Conservation (phyloP, 371 early-diverging fungal genomes). For the Rhizopus sp. region DNA sequence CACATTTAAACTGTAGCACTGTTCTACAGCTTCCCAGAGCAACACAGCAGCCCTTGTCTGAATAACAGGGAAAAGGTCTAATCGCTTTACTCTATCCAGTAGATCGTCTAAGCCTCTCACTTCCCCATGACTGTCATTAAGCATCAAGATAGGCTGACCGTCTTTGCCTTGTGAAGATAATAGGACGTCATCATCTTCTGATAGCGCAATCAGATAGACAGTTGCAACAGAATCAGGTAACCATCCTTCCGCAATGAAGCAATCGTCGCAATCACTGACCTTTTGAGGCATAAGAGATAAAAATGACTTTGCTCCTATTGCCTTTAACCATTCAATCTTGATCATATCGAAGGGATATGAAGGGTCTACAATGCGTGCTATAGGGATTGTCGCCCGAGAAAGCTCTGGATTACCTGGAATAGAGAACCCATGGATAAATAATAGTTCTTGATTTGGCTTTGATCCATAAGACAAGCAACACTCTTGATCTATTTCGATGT, state of each 20-base stretch:
- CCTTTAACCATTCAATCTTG: slow-evolving; percentile 26
- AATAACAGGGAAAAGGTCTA: slow-evolving; percentile 19
- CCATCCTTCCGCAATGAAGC: slow-evolving; percentile 16
- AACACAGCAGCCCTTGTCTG: slow-evolving; percentile 27
- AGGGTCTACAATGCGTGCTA: slow-evolving; percentile 22
- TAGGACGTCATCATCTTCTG: slow-evolving; percentile 25
- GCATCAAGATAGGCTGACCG: background rate
- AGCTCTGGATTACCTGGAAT: slow-evolving; percentile 35
- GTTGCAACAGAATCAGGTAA: slow-evolving; percentile 14
- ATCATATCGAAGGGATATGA: background rate
- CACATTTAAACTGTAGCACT: slow-evolving; percentile 7
- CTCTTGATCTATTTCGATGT: slow-evolving; percentile 18
- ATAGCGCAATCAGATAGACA: slow-evolving; percentile 33
- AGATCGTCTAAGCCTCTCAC: slow-evolving; percentile 14
- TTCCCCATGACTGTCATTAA: background rate
- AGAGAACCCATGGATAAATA: slow-evolving; percentile 63
- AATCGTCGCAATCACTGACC: background rate
- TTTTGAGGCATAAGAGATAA: slow-evolving; percentile 10
- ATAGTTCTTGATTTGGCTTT: slow-evolving; percentile 66
- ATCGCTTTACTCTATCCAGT: background rate
- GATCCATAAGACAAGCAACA: slow-evolving; percentile 57
- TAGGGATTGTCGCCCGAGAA: slow-evolving; percentile 18
- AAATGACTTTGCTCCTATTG: slow-evolving; percentile 10
- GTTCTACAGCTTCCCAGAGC: slow-evolving; percentile 27
- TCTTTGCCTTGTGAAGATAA: background rate